These are phyloP conservation scores for Dryadomyces quercivorus DNA, from an alignment of 2,329 filamentous ascomycete genomes.

Conservation along the genomic window DNA sequence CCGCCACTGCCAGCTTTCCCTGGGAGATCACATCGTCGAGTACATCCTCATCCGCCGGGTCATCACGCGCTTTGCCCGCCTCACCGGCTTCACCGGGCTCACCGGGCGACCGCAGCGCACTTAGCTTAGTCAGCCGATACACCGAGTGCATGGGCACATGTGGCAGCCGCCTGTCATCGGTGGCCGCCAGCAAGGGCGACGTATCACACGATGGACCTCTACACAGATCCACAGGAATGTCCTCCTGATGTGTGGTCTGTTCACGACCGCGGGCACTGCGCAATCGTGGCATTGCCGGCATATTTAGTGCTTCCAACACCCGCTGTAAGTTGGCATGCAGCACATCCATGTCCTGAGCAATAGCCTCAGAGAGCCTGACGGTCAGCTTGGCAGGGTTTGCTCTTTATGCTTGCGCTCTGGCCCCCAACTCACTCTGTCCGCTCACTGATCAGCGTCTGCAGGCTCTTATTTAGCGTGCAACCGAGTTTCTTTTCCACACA, in stretches of 20 bases:
- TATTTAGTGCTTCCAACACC: not conserved
- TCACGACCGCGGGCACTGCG: not conserved
- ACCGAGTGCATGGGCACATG: slow-evolving; percentile 8
- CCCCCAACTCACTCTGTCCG: slow-evolving; percentile 22
- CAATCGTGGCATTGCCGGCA: not conserved
- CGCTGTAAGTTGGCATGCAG: slow-evolving; percentile 9
- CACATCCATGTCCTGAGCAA: slow-evolving; percentile 3
- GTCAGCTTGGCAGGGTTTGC: too few species aligned
- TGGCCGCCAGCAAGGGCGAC: slow-evolving; percentile 14
- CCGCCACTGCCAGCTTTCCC: slow-evolving; percentile 30
- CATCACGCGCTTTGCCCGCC: too few species aligned
- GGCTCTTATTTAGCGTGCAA: slow-evolving; percentile 27
- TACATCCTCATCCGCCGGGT: slow-evolving; percentile 17
- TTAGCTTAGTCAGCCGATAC: too few species aligned
- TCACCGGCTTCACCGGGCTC: too few species aligned
- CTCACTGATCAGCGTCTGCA: slow-evolving; percentile 29
- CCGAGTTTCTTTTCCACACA: slow-evolving; percentile 24
- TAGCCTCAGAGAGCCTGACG: not conserved
- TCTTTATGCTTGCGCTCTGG: not conserved
- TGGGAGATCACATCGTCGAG: slow-evolving; percentile 23
- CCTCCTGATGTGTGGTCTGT: too few species aligned
- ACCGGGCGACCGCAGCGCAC: too few species aligned
- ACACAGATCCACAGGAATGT: too few species aligned
- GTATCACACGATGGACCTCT: slow-evolving; percentile 10
- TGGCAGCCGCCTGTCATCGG: slow-evolving; percentile 22